Evolutionary conservation across 1,284 basidiomycete species (phyloP), one percentile per base, ranked within the genome.

Genomic region (Stygiomarasmius scandens): DNA sequence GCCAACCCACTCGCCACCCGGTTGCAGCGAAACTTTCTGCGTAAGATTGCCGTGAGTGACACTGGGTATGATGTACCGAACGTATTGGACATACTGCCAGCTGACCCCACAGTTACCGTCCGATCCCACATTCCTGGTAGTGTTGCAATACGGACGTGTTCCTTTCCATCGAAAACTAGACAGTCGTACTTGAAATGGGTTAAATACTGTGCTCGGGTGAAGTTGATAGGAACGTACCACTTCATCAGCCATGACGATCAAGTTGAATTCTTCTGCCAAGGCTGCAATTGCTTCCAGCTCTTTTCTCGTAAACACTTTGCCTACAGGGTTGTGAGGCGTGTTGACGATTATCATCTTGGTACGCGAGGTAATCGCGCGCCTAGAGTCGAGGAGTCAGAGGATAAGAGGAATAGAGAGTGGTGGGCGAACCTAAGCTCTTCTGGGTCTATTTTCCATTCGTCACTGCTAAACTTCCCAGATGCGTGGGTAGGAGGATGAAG

Each of bases 71-170:
- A 41, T 22, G 5, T 9, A 14, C 6, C 5, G 36, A 16, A 25
- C 11, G 10, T n/a, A 19, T 14, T 12, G 51, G 54, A 70, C 79
- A 61, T 69, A 80, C 80, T 82, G 58, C 79, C 80, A 45, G 79
- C 79, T 38, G 80, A 82, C 14, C 77, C 74, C 22, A 81, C 79
- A 19, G 80, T 81, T 1, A 82, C 77, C 11, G 80, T 82, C 25
- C 80, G 88, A 63, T 98, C 93, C 96, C 96, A 99, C 95, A 98
- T 97, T n/a, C 94, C 93, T 9, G 94, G 95, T 27, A 98, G 81
- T 25, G 81, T 92, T 2, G 96, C 96, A 64, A 99, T 92, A 54
- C 96, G 89, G 56, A 95, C 79, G 71, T 99, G 97, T 68, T 96
- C 85, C 64, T 90, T 87, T 47, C 81, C 86, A 65, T 96, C 93